Evolutionary conservation across 306 rosid species (phyloP).

Genomic region (Spatholobus suberectus): DNA sequence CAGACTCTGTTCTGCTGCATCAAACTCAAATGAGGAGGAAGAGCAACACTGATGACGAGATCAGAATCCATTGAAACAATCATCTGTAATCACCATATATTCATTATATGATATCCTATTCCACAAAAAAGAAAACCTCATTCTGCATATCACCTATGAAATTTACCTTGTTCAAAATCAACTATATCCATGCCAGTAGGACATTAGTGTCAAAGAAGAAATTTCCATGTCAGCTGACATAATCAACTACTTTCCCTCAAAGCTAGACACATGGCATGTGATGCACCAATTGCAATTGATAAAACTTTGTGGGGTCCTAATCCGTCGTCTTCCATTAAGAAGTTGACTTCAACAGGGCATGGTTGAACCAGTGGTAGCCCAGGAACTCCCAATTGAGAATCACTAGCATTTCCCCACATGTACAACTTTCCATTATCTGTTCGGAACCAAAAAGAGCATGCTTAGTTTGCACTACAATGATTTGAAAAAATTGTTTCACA

Average conservation of each 20-base stretch:
- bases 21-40: conserved; percentile 12
- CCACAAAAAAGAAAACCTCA: background rate
- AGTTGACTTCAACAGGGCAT: conserved; percentile 76
- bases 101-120: conserved; percentile 9
- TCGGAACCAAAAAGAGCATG: conserved; percentile 33
- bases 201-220: conserved; percentile 21
- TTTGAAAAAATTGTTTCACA: background rate
- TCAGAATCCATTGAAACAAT: conserved; percentile 27
- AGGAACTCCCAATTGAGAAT: conserved; percentile 91
- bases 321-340: conserved; percentile 80
- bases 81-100: conserved; percentile 19
- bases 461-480: conserved; percentile 16
- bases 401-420: conserved; percentile 86
- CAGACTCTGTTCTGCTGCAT: background rate
- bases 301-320: conserved; percentile 76
- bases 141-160: conserved; percentile 23
- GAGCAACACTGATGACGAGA: conserved; percentile 19
- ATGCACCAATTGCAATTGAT: conserved; percentile 78
- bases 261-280: conserved; percentile 84
- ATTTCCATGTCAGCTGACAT: background rate
- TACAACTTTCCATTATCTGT: conserved; percentile 83
- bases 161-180: conserved; percentile 24
- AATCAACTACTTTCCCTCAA: conserved; percentile 54
- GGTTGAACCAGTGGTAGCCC: conserved; percentile 81
- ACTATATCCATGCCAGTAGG: background rate